phyloP scores from a whole-genome alignment of 495 filamentous ascomycete genomes.

The Clavariopsis aquatica region DNA sequence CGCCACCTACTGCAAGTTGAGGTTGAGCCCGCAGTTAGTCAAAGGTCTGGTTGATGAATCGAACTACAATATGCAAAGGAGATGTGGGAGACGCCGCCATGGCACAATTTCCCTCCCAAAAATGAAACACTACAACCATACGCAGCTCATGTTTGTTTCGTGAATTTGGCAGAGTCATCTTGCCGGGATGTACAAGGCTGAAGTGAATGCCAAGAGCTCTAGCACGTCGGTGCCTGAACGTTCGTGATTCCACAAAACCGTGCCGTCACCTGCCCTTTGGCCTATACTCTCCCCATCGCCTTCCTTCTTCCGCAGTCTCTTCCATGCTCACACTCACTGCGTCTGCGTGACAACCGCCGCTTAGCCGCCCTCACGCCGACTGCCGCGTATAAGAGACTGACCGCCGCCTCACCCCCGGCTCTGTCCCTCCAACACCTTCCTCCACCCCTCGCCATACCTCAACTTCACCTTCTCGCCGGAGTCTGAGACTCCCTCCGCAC shows the following conservation, averaged over 20 bases:
- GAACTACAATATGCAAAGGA: too few species aligned
- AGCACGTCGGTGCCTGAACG: slow-evolving; percentile 11
- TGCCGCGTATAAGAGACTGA: background rate
- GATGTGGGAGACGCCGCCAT: background rate
- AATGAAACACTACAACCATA: too few species aligned
- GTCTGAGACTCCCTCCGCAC: slow-evolving; percentile 8
- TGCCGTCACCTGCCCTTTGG: background rate
- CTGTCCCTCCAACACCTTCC: background rate
- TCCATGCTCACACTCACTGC: background rate
- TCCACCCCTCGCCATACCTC: background rate
- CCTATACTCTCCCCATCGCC: background rate
- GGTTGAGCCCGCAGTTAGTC: too few species aligned
- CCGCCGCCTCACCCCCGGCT: slow-evolving; percentile 9
- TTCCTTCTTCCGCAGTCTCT: background rate
- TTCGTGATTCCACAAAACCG: slow-evolving; percentile 14
- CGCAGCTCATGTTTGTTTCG: background rate
- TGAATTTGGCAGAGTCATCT: background rate
- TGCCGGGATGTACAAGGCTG: slow-evolving; percentile 3
- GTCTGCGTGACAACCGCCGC: slow-evolving; percentile 5
- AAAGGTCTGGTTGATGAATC: too few species aligned
- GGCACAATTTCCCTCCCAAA: background rate
- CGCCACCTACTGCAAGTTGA: background rate
- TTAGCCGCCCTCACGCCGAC: background rate
- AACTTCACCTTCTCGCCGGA: background rate
- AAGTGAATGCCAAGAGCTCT: slow-evolving; percentile 4